Base-by-base conservation (phyloP, 257 asterid species). In the Gentiana macrophylla region DNA sequence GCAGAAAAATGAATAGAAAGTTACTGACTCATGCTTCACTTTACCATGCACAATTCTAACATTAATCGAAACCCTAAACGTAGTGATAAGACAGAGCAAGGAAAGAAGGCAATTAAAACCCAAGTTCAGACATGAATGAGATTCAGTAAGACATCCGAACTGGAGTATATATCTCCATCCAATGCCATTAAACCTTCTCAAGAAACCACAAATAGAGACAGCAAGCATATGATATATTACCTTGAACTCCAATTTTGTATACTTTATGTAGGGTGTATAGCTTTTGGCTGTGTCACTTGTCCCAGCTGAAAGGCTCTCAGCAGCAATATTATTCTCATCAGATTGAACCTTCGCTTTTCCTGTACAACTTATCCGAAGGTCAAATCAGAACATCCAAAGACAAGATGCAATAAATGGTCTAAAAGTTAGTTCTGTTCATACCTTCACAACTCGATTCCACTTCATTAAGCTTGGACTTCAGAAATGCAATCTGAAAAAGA, bases 181-280 rank as follows among this genome's bases (percentile, higher is more conserved):
- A 24, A 24, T 24, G 24, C 24, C 24, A 24, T 24, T 24, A 24
- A 24, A 24, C 24, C 33, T 12, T 9, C 41, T 15, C 3, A 1
- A 11, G 11, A 37, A 2, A 51, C 13, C 9, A 24, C 4, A 8
- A 49, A 63, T 56, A 60, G 35, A 50, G 44, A 36, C 44, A 64
- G 4, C 35, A 55, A 37, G 51, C 32, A 66, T 57, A 8, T 46
- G 61, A 56, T 62, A 64, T 58, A 60, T 60, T 71, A 87, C 98
- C 87, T 91, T 75, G 71, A 91, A 91, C 68, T 73, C 81, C 74
- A 91, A 67, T 67, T 84, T 91, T 33, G 94, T 85, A 73, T 87
- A 87, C 70, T 82, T 79, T 66, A 91, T 75, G 53, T 59, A 76
- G 4, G 97, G 98, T 56, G 93, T 84, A 64, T 73, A 81, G 73